A percentile compares a stretch with the other conserved stretches of the same genome.
phyloP scores from a whole-genome alignment of 2,329 filamentous ascomycete species.

The Cladosporium sp. region DNA sequence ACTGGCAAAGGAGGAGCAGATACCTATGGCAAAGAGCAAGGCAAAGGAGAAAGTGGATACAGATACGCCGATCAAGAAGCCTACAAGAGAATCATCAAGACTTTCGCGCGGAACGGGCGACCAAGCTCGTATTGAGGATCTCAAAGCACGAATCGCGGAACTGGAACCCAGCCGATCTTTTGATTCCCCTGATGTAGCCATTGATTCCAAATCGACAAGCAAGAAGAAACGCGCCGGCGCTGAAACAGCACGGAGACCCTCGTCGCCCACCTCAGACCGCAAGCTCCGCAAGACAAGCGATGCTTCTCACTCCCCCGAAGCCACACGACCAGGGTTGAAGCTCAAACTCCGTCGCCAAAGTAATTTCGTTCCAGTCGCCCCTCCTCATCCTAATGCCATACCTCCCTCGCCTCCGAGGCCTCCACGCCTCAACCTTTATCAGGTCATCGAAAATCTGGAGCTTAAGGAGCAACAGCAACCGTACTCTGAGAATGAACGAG shows the following conservation, averaged over 20 bases:
- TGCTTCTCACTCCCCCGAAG: conserved; percentile 19
- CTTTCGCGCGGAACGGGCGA: conserved; percentile 5
- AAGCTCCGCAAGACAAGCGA: conserved; percentile 19
- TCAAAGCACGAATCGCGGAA: conserved; percentile 28
- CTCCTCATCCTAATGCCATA: conserved; percentile 30
- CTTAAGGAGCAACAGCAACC: conserved; percentile 32
- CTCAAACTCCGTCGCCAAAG: conserved; percentile 24
- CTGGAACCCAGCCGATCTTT: conserved; percentile 25
- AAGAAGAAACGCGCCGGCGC: conserved; percentile 22
- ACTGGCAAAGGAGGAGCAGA: conserved; percentile 16
- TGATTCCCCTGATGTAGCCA: conserved; percentile 11
- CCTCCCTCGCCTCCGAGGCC: conserved; percentile 23
- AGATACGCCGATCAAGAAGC: conserved; percentile 2
- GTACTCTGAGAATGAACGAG: conserved; percentile 28
- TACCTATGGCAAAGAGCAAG: conserved; percentile 3
- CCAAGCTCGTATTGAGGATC: conserved; percentile 21
- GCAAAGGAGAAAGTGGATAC: not conserved
- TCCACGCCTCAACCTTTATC: conserved; percentile 27
- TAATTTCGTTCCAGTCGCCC: conserved; percentile 16
- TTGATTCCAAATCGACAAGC: conserved; percentile 9
- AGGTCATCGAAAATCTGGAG: conserved; percentile 31
- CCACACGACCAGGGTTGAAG: conserved; percentile 23
- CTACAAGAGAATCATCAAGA: conserved; percentile 5
- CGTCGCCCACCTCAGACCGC: conserved; percentile 19
- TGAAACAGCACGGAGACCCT: conserved; percentile 10